phyloP scores from a whole-genome alignment of 2,329 filamentous ascomycete species.

The Elsinoe perseae region DNA sequence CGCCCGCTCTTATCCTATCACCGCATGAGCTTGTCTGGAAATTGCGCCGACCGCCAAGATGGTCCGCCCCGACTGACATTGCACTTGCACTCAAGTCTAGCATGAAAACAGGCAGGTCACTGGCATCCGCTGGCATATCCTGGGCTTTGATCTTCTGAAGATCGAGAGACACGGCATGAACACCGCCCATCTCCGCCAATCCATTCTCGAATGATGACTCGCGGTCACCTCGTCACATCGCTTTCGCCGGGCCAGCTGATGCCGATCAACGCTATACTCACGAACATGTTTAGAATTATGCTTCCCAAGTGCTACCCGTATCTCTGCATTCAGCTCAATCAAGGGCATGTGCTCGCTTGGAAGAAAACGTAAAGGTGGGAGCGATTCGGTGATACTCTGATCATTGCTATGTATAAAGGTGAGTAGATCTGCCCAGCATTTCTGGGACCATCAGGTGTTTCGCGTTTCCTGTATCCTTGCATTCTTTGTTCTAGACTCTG shows the following conservation, averaged over 20 bases:
- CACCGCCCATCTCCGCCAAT: constrained; percentile 1
- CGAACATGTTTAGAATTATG: background rate
- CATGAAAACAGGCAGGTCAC: constrained; percentile 6
- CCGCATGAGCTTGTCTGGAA: constrained; percentile 10
- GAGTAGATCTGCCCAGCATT: background rate
- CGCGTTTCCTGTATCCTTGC: background rate
- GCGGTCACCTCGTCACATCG: background rate
- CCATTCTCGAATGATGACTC: background rate
- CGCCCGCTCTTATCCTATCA: constrained; percentile 10
- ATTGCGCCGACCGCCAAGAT: constrained; percentile 3
- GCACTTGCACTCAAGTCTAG: background rate
- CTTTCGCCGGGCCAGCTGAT: background rate
- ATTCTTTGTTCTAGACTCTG: background rate
- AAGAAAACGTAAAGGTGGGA: background rate
- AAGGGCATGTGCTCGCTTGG: constrained; percentile 7
- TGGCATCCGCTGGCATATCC: background rate
- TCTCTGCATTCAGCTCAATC: background rate
- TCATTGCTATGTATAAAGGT: constrained; percentile 1
- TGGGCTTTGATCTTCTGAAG: background rate
- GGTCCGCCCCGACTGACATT: background rate
- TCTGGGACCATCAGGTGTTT: background rate
- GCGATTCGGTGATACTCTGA: background rate
- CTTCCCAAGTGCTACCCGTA: background rate
- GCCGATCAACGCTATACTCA: constrained; percentile 11
- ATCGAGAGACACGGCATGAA: background rate